These are phyloP conservation scores for Diaporthe australafricana DNA, from an alignment of 2,329 filamentous ascomycete genomes.

Conservation along the genomic window DNA sequence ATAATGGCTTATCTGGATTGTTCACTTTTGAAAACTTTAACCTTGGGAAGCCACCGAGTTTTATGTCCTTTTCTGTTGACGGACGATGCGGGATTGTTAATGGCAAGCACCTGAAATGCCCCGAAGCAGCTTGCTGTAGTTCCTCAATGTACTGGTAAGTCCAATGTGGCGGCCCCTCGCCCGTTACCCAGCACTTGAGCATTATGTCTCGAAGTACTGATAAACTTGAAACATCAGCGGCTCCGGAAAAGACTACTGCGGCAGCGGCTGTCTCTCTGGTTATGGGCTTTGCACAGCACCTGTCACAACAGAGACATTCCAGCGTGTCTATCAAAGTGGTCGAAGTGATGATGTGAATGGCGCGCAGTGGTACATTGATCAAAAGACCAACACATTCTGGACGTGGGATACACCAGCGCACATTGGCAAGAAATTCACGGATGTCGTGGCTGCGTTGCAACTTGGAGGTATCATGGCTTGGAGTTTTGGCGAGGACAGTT, in stretches of 20 bases:
- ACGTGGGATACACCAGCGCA: constrained; percentile 6
- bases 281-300: constrained; percentile 2
- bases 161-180: no score
- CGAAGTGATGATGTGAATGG: not conserved
- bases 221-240: not conserved
- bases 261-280: not conserved
- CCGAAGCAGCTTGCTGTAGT: not conserved
- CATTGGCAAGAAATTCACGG: not conserved
- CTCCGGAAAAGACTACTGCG: not conserved
- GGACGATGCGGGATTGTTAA: not conserved
- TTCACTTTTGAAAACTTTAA: constrained; percentile 10
- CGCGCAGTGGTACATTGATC: not conserved
- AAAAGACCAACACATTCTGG: constrained; percentile 13
- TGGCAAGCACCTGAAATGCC: not conserved
- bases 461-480: constrained; percentile 5
- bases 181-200: no score
- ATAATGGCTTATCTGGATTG: not conserved
- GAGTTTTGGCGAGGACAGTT: constrained; percentile 11
- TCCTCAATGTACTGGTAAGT: constrained; percentile 14
- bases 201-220: not conserved
- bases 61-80: not conserved
- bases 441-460: not conserved
- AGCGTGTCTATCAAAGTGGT: not conserved
- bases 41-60: not conserved
- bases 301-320: not conserved